phyloP scores from a whole-genome alignment of 495 filamentous ascomycete species.

The Talaromyces proteolyticus region DNA sequence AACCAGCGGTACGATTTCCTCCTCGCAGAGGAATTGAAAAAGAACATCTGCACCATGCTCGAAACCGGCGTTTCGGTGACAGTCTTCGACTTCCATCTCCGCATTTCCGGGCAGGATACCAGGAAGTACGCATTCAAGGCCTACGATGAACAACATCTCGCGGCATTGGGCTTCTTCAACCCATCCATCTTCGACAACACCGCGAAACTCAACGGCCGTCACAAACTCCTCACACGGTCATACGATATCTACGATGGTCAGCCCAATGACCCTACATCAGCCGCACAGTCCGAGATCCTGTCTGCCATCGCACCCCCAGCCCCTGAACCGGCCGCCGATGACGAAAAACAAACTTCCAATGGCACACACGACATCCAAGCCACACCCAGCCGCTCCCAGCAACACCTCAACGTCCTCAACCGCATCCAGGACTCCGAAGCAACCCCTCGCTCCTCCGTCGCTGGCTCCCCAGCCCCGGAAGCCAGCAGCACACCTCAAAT shows the following conservation, averaged over 20 bases:
- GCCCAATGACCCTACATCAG: slow-evolving; percentile 81
- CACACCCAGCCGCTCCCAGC: slow-evolving; percentile 34
- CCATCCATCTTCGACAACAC: slow-evolving; percentile 79
- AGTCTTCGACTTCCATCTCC: slow-evolving; percentile 79
- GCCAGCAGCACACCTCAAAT: slow-evolving; percentile 54
- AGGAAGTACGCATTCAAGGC: slow-evolving; percentile 89
- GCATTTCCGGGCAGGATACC: slow-evolving; percentile 81
- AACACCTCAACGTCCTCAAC: slow-evolving; percentile 31
- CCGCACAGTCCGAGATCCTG: slow-evolving; percentile 76
- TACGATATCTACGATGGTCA: slow-evolving; percentile 89
- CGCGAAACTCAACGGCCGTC: slow-evolving; percentile 68
- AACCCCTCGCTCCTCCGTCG: slow-evolving; percentile 78
- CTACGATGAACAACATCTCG: slow-evolving; percentile 88
- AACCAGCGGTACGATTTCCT: slow-evolving; percentile 87
- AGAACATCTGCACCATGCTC: slow-evolving; percentile 78
- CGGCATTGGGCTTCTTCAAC: slow-evolving; percentile 85
- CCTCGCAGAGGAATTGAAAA: slow-evolving; percentile 91
- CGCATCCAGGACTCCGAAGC: slow-evolving; percentile 51
- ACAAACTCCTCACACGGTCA: slow-evolving; percentile 74
- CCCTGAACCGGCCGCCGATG: slow-evolving; percentile 13
- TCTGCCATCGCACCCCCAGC: slow-evolving; percentile 58
- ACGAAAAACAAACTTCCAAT: slow-evolving; percentile 20
- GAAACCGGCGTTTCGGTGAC: slow-evolving; percentile 79
- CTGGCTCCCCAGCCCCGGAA: slow-evolving; percentile 82
- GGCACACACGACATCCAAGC: slow-evolving; percentile 28